Evolutionary conservation across 2,329 filamentous ascomycete species (phyloP).

Genomic region (Hawksworthiomyces lignivorus): DNA sequence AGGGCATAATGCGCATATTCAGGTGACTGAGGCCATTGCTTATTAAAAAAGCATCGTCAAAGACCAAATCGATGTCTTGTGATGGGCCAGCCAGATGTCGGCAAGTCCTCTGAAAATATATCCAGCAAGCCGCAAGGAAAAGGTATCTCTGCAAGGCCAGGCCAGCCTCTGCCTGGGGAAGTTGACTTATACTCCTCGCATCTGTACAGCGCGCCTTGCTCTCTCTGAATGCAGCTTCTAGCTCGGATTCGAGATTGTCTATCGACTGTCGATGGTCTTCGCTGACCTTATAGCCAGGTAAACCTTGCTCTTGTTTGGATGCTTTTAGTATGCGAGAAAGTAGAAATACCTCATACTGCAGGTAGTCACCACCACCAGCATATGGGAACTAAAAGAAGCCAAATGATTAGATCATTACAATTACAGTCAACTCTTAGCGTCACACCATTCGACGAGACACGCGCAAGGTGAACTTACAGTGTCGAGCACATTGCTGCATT

Average conservation of each 20-base stretch:
- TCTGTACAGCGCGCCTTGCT: neutral
- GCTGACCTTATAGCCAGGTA: neutral
- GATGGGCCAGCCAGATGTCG: conserved; percentile 10
- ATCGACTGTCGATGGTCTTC: neutral
- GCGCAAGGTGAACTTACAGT: too few relatives aligned
- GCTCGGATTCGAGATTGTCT: neutral
- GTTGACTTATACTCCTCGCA: neutral
- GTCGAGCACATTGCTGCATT: neutral
- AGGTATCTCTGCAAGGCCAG: conserved; percentile 8
- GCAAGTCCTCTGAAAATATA: conserved; percentile 12
- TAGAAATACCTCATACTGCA: conserved; percentile 7
- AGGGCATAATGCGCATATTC: conserved; percentile 5
- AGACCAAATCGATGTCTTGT: neutral
- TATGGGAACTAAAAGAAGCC: neutral
- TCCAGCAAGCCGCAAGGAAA: conserved; percentile 7
- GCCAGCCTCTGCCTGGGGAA: neutral
- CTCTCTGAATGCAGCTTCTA: neutral
- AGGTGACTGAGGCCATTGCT: neutral
- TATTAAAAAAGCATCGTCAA: conserved; percentile 2
- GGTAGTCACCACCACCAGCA: neutral
- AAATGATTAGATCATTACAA: too few relatives aligned
- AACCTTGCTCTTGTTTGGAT: neutral
- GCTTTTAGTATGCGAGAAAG: neutral
- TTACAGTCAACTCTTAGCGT: too few relatives aligned
- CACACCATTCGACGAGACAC: too few relatives aligned